Evolutionary conservation across 2,329 filamentous ascomycete genomes (phyloP).

Genomic region (Onygenales sp.): DNA sequence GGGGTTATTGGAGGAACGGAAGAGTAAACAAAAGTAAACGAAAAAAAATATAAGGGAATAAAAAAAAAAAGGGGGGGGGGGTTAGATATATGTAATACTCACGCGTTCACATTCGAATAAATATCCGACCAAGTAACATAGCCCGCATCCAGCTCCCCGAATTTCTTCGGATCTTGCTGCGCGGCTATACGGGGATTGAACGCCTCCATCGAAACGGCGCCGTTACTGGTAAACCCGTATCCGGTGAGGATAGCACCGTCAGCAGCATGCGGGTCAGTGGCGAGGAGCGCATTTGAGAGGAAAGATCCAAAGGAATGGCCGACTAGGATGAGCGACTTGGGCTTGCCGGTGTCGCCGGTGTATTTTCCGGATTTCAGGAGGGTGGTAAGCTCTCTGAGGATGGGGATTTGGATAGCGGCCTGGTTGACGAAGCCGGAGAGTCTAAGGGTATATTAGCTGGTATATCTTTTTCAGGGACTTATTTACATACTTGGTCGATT

Average conservation of each 20-base stretch:
- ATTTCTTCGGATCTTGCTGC: constrained; percentile 1
- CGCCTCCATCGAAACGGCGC: constrained; percentile 6
- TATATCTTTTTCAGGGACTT: constrained; percentile 11
- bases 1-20: no score
- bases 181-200: constrained; percentile 9
- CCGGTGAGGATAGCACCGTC: constrained; percentile 33
- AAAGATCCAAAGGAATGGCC: constrained; percentile 30
- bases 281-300: constrained; percentile 23
- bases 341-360: constrained; percentile 9
- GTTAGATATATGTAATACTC: not conserved
- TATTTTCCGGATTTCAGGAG: not conserved
- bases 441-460: not conserved
- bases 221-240: constrained; percentile 20
- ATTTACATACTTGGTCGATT: constrained; percentile 14
- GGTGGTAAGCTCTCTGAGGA: not conserved
- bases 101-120: not conserved
- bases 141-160: constrained; percentile 11
- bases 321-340: constrained; percentile 27
- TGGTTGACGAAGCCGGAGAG: not conserved
- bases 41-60: no score
- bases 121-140: constrained; percentile 9
- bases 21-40: no score
- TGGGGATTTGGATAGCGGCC: not conserved
- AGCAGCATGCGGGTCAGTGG: constrained; percentile 23
- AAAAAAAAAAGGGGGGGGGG: no score